A percentile compares a stretch with the other conserved stretches of the same genome.
Evolutionary conservation across 495 filamentous ascomycete species (phyloP).

Genomic region (Aspergillus kassunensis): DNA sequence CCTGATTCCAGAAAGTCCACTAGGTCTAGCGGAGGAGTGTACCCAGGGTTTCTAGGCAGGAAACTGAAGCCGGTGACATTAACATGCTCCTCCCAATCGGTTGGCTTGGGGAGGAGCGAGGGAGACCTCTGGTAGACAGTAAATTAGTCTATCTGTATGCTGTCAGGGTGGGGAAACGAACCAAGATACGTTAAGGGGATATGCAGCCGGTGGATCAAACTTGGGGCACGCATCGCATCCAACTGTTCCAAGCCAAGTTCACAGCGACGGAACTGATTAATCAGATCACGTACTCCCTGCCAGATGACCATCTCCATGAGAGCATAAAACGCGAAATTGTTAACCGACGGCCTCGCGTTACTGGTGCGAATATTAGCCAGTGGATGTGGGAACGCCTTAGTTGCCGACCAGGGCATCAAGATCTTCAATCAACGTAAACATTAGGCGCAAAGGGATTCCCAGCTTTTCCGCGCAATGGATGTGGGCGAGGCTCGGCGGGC

Average conservation of each 20-base stretch:
- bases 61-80: slow-evolving; percentile 74
- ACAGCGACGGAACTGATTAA: slow-evolving; percentile 64
- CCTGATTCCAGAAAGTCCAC: slow-evolving; percentile 60
- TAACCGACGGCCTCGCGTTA: slow-evolving; percentile 47
- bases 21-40: slow-evolving; percentile 59
- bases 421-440: slow-evolving; percentile 62
- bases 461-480: slow-evolving; percentile 76
- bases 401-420: slow-evolving; percentile 57
- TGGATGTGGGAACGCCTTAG: slow-evolving; percentile 50
- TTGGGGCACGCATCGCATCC: slow-evolving; percentile 62
- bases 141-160: background rate
- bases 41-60: slow-evolving; percentile 61
- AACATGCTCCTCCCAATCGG: slow-evolving; percentile 70
- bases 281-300: slow-evolving; percentile 72
- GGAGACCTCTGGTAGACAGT: slow-evolving; percentile 49
- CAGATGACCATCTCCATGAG: slow-evolving; percentile 76
- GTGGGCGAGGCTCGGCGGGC: slow-evolving; percentile 78
- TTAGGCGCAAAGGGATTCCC: slow-evolving; percentile 73
- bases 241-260: slow-evolving; percentile 65
- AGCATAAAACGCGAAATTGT: slow-evolving; percentile 71
- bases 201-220: slow-evolving; percentile 54
- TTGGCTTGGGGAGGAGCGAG: slow-evolving; percentile 72
- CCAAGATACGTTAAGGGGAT: slow-evolving; percentile 80
- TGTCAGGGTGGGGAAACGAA: slow-evolving; percentile 19
- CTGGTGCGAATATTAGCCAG: slow-evolving; percentile 50